Conservation (phyloP, 305 asterid genomes). For the Solanum chacoense region DNA sequence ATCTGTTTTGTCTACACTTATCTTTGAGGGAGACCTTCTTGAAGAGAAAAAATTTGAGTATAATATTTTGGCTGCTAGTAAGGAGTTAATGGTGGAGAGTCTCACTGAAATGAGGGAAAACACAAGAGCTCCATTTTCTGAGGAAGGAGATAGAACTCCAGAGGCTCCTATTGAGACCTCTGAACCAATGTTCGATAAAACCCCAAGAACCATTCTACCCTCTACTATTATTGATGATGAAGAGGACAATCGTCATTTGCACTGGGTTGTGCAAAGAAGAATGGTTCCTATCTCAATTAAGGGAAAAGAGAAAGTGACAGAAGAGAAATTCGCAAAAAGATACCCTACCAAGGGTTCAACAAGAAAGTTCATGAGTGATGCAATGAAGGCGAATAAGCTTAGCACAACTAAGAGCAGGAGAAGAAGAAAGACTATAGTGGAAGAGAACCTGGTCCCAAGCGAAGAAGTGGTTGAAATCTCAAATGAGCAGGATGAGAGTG, state of each 20-base stretch:
- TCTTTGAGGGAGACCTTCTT: neutral
- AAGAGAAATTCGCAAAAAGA: neutral
- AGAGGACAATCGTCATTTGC: neutral
- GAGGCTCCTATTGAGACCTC: neutral
- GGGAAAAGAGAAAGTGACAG: neutral
- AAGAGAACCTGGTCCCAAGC: neutral
- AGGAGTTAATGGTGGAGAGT: neutral
- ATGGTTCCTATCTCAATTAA: neutral
- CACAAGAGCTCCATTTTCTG: neutral
- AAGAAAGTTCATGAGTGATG: neutral
- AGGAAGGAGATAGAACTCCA: neutral
- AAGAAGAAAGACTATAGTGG: neutral
- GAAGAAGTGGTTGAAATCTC: neutral
- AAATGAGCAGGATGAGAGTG: neutral
- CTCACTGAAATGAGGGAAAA: neutral
- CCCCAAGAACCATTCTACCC: neutral
- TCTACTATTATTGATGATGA: neutral
- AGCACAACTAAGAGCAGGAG: neutral
- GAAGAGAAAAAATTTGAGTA: neutral
- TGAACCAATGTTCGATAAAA: no score
- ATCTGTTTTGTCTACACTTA: no score
- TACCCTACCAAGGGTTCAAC: neutral
- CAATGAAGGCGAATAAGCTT: neutral
- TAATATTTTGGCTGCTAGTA: neutral
- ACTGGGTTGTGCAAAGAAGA: neutral